These are phyloP conservation scores for Pelargonium australe DNA, from an alignment of 441 rosid species.

Conservation along the genomic window DNA sequence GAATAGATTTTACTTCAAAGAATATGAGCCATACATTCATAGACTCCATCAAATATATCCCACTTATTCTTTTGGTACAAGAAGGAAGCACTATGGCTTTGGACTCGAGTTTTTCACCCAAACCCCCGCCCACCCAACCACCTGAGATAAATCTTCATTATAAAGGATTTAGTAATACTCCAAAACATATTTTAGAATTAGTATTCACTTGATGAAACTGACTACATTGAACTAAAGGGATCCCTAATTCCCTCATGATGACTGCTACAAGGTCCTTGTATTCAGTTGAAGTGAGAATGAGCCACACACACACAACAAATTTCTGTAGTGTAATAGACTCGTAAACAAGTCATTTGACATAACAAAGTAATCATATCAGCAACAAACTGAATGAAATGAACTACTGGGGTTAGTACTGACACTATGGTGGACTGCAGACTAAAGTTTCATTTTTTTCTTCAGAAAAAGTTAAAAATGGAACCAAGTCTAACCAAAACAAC, in stretches of 20 bases:
- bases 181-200: not conserved
- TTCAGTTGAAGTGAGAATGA: not conserved
- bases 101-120: not conserved
- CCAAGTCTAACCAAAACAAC: not conserved
- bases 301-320: not conserved
- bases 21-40: not conserved
- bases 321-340: not conserved
- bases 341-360: not conserved
- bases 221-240: not conserved
- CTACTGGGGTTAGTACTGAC: not conserved
- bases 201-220: not conserved
- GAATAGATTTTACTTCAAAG: not conserved
- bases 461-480: not conserved
- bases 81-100: not conserved
- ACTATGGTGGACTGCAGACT: not conserved
- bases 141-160: not conserved
- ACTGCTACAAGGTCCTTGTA: not conserved
- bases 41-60: not conserved
- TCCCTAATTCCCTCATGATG: not conserved
- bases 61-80: not conserved
- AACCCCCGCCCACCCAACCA: not conserved
- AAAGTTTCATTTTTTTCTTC: not conserved
- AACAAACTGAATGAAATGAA: not conserved
- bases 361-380: not conserved
- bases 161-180: not conserved